Evolutionary conservation across 345 rosid species (phyloP), one percentile per base, ranked within the genome.

Genomic region (Lepidium didymum): DNA sequence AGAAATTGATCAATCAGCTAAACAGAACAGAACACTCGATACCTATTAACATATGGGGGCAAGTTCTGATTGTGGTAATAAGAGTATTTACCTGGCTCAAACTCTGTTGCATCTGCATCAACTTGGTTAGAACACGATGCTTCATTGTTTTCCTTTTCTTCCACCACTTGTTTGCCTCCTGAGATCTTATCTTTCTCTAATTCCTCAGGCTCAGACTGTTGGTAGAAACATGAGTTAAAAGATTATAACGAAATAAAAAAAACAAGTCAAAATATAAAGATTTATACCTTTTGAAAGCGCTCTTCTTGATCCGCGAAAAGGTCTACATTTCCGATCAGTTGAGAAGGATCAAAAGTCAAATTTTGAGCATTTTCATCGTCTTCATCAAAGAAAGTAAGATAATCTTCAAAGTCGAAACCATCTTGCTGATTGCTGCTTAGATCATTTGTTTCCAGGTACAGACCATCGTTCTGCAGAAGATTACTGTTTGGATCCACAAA

Each of bases 401-500:
- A 94, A 43, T 94, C 96, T 10, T 83, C 96, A 67, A 80, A 51
- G 74, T 82, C 69, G 64, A 87, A 87, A 69, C 68, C 81, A 51
- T 81, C 81, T 34, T 76, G 73, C 72, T 79, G 86, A 8, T 75
- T 58, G 70, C 69, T 77, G 41, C 82, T 76, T 64, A 90, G 92
- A 77, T 94, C 97, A 68, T 84, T 79, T 29, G 92, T 79, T 67
- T 87, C 91, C 33, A 88, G 69, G 80, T 69, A 88, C 36, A 81
- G 56, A 14, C 75, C 90, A 67, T 89, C 90, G 41, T 56, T 76
- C 10, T 62, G 71, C 44, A 73, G 75, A 78, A 68, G 76, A 75
- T 73, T 49, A 55, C 66, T 78, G 51, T 37, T 61, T 3, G 44
- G 84, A 73, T 86, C 88, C 75, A 79, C 12, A 76, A 74, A 88